A percentile compares a stretch with the other conserved stretches of the same genome.
phyloP scores from a whole-genome alignment of 768 basidiomycete species.

The Russula abietina region DNA sequence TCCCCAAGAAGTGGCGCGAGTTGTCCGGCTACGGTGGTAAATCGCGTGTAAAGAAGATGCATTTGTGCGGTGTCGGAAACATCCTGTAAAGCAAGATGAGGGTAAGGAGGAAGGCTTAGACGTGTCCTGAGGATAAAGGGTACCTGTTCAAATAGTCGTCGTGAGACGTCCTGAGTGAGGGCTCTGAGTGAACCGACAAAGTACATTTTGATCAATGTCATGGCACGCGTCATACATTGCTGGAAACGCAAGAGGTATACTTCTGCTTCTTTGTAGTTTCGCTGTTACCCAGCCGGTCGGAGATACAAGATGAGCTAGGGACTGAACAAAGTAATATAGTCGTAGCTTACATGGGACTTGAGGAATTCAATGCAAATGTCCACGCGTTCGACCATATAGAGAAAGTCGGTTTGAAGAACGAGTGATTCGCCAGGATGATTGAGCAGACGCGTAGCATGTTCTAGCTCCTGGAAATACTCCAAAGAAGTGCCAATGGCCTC shows the following conservation, averaged over 20 bases:
- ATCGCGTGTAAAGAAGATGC: constrained; percentile 88
- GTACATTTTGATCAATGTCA: constrained; percentile 98
- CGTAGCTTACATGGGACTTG: constrained; percentile 58
- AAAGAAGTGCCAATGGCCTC: constrained; percentile 77
- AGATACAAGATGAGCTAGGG: background rate
- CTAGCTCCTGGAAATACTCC: constrained; percentile 93
- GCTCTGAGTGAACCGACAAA: constrained; percentile 82
- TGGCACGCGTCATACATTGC: constrained; percentile 95
- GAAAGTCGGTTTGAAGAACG: constrained; percentile 84
- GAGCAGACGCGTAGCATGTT: constrained; percentile 86
- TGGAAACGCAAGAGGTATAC: constrained; percentile 95
- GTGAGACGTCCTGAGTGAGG: constrained; percentile 70
- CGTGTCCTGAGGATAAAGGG: background rate
- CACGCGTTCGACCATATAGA: constrained; percentile 94
- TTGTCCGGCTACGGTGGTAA: constrained; percentile 62
- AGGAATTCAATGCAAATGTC: constrained; percentile 93
- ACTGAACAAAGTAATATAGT: constrained; percentile 36
- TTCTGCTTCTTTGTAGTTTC: constrained; percentile 88
- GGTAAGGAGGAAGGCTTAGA: background rate
- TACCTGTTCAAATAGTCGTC: constrained; percentile 71
- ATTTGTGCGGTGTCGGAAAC: constrained; percentile 73
- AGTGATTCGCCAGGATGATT: constrained; percentile 91
- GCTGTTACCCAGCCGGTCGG: constrained; percentile 38
- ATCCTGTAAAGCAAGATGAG: constrained; percentile 41
- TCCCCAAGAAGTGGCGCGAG: constrained; percentile 77